Base-by-base conservation (phyloP, 352 stramenopile genomes). In the Phytophthora kernoviae region DNA sequence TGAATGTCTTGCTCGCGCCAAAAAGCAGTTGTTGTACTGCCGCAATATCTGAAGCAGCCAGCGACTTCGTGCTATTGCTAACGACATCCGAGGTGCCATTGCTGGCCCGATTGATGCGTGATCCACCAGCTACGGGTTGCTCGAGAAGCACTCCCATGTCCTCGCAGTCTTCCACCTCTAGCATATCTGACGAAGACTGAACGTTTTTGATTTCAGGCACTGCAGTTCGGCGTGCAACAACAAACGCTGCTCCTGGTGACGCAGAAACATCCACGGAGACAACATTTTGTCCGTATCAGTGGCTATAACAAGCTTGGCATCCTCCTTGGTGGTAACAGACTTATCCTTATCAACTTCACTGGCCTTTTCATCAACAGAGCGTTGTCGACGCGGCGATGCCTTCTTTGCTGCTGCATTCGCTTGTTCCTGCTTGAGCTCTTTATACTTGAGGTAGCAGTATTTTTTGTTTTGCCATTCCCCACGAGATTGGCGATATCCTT, bases 391-490 rank as follows among this genome's bases (percentile, higher is more conserved):
- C 39, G 68, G 49, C 9, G 65, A 72, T n/a, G 57, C 43, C 20
- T 69, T 78, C 24, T 73, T 73, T 17, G 48, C 37, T 20, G 68
- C 50, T 11, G 65, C 60, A 26, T 70, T 80, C 2, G 56, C 63
- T 33, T 82, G 86, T 45, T 87, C 77, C 24, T 87, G 69, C 50
- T 90, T 91, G 24, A 94, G 68, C 34, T 90, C 71, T 62, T 94
- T 94, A 70, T 94, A 94, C 65, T 94, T 93, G 26, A 91, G 17
- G 54, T 93, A 92, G 65, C 85, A 94, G 37, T 91, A 70, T 91
- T 91, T 45, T 93, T 93, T n/a, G 65, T 75, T 51, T 87, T 90
- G 1, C 65, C 63, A 39, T 77, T 81, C 11, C 83, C 78, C 11
- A 94, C 77, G 11, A 82, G 40, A n/a, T 14, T 45, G 0, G 79